Evolutionary conservation across 1,139 yeast species (phyloP), one percentile per base, ranked within the genome.

Genomic region (Tardiomyces depauwii): DNA sequence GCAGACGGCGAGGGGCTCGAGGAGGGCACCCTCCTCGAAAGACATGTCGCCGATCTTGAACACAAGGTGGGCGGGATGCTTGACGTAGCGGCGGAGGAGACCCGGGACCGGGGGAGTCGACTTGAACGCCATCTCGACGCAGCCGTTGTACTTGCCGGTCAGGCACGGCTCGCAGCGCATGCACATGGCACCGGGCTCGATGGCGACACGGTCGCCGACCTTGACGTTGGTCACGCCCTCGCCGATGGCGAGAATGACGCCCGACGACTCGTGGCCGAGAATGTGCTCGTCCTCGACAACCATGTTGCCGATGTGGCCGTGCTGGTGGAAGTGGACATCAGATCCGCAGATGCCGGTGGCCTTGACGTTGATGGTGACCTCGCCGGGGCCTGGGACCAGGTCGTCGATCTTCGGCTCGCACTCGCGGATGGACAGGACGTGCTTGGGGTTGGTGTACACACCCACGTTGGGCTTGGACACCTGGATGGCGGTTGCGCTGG

Each of bases 1-100:
- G 39, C 86, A 95, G 42, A 88, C 96, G 25, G 86, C 73, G 56
- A 87, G 69, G 38, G 96, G 96, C 67, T 88, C 96, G 39, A 83
- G 84, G 62, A 87, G 65, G 1, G 96, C 95, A 51, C 95, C 96
- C 66, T 84, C 81, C 62, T 86, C 95, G 52, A 81, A 76, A 3
- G 84, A 49, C 47, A 85, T 82, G 40, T 78, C 82, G 21, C 91
- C 94, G 50, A 85, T 70, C 61, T 80, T 80, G 55, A 78, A 81
- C 61, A 84, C 75, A 63, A 82, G 82, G 58, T 82, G 91, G 55
- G 83, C 87, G 6, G 94, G 93, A 45, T 81, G 72, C 56, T 76
- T 64, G 61, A 72, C 83, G 64, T 77, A 82, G 57, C 80, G 77
- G 52, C 83, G 77, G 55, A 85, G 69, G 18, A 91, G 82, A 2